Evolutionary conservation across 179 eudicot genomes (phyloP), one percentile per base, ranked within the genome.

Genomic region (Patellifolia procumbens): DNA sequence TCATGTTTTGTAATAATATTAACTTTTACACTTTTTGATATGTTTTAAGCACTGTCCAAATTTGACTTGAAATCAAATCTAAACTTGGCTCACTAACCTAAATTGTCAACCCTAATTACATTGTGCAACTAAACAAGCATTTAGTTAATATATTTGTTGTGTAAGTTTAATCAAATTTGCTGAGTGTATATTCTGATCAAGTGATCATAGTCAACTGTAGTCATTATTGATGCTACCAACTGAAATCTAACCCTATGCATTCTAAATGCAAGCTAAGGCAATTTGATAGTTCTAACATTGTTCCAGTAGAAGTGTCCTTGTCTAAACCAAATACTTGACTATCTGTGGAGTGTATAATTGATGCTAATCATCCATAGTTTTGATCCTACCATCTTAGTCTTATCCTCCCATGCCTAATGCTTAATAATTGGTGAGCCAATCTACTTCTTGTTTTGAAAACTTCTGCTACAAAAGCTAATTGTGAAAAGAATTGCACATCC

Each of bases 241-340:
- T 37, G 49, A 65, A 17, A 65, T 65, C 67, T 32, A 63, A 63
- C 65, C 11, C 3, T 29, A n/a, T 61, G 39, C n/a, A 29, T 31
- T 9, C 37, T 60, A 60, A 60, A 13, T 3, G 29, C 39, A 34
- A 42, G 10, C n/a, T n/a, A 61, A 29, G 66, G 0, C 42, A 35
- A 39, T 0, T 37, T 37, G 17, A 2, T 65, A 15, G 39, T 43
- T 68, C n/a, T 68, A 68, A 37, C 9, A 19, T 34, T 67, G 5
- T 24, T 2, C 34, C 29, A 5, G 17, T 66, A 66, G 16, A 24
- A 67, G 56, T 26, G 15, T 28, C 39, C 58, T 68, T 46, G 37
- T 68, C 72, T 12, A 70, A 70, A 70, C 55, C 59, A 49, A 70
- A 70, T 70, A 60, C 31, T 70, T 70, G 73, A 70, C 73, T 29